Evolutionary conservation across 1,139 yeast genomes (phyloP).

Genomic region (Sugiyamaella pinicola): DNA sequence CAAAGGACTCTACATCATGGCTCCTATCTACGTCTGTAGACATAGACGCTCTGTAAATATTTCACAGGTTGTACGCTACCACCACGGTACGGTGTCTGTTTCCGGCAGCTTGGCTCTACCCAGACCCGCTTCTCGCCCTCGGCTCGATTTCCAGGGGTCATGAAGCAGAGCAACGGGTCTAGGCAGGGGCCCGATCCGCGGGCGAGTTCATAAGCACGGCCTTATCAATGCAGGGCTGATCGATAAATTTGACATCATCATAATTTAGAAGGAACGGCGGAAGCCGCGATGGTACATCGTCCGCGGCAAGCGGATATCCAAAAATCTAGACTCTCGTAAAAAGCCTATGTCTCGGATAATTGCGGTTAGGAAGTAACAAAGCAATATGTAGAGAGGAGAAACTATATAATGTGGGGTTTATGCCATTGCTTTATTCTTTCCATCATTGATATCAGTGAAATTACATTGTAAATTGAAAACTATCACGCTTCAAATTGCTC

Average conservation of each 20-base stretch:
- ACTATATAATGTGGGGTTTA: conserved; percentile 13
- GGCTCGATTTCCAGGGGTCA: not conserved
- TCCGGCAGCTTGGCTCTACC: conserved; percentile 1
- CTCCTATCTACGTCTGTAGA: not conserved
- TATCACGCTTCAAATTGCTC: not conserved
- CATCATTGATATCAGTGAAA: not conserved
- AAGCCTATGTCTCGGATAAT: conserved; percentile 3
- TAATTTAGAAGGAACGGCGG: too few species aligned
- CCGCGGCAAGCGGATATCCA: not conserved
- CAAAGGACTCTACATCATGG: conserved; percentile 42
- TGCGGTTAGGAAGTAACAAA: conserved; percentile 5
- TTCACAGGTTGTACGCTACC: not conserved
- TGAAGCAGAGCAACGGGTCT: not conserved
- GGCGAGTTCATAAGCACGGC: too few species aligned
- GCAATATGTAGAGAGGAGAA: not conserved
- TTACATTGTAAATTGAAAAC: conserved; percentile 1
- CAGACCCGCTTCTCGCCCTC: not conserved
- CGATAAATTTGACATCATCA: too few species aligned
- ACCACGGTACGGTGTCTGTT: not conserved
- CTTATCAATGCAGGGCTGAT: too few species aligned
- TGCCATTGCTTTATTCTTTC: not conserved
- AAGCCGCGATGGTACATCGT: too few species aligned
- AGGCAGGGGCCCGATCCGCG: too few species aligned
- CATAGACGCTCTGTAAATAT: not conserved
- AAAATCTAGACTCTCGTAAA: not conserved